Evolutionary conservation across 164 flowering plant species (phyloP).

Genomic region (Sedum album): DNA sequence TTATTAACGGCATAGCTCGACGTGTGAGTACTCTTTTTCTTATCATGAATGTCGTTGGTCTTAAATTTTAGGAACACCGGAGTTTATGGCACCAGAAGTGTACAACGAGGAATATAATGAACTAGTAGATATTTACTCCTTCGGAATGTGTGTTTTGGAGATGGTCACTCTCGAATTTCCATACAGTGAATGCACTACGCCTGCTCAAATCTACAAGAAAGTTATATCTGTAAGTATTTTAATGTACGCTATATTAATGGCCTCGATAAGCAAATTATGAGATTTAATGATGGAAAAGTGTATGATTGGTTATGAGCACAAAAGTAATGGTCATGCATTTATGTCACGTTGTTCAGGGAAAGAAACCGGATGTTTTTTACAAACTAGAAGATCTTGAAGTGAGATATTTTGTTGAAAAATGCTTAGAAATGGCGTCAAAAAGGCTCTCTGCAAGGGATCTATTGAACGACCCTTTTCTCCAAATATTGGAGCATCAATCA

Average conservation of each 20-base stretch:
- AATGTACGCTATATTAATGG: not conserved
- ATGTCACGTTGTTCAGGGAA: constrained; percentile 27
- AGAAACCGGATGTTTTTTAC: constrained; percentile 52
- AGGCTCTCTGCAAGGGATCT: constrained; percentile 57
- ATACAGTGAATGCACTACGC: constrained; percentile 57
- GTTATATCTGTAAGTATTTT: constrained; percentile 39
- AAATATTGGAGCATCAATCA: constrained; percentile 24
- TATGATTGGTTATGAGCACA: not conserved
- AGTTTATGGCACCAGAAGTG: constrained; percentile 69
- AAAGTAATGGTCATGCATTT: not conserved
- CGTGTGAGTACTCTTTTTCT: not conserved
- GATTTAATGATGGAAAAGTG: not conserved
- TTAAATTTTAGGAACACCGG: constrained; percentile 37
- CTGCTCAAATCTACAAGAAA: constrained; percentile 69
- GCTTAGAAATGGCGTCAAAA: constrained; percentile 41
- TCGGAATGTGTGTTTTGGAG: constrained; percentile 69
- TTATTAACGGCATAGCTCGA: not conserved
- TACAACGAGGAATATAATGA: constrained; percentile 58
- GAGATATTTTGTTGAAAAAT: constrained; percentile 45
- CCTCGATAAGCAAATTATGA: not conserved
- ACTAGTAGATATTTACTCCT: constrained; percentile 55
- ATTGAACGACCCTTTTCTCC: constrained; percentile 45
- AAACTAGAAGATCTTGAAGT: constrained; percentile 52
- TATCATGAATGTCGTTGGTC: not conserved
- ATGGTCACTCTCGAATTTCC: constrained; percentile 68